phyloP scores from a whole-genome alignment of 805 yeast species.

The Saturnispora ahearnii region DNA sequence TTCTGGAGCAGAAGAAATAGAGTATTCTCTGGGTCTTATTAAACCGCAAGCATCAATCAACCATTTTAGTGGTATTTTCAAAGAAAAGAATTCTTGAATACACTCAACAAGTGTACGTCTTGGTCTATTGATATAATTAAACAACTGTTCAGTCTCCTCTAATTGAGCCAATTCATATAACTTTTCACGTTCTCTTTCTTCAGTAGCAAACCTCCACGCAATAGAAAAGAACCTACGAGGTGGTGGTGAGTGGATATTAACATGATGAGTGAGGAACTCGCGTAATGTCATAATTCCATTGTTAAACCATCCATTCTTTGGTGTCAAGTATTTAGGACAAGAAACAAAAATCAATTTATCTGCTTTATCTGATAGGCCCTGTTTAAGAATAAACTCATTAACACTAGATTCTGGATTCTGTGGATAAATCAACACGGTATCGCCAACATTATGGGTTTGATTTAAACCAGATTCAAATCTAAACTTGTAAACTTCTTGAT shows the following conservation, averaged over 20 bases:
- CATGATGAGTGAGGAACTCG: constrained; percentile 62
- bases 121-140: constrained; percentile 89
- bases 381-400: constrained; percentile 52
- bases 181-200: constrained; percentile 66
- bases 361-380: constrained; percentile 66
- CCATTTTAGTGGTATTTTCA: constrained; percentile 67
- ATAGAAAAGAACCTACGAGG: constrained; percentile 70
- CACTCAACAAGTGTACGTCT: constrained; percentile 81
- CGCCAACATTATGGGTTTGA: constrained; percentile 58
- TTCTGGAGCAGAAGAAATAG: constrained; percentile 55
- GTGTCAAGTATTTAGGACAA: constrained; percentile 18
- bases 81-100: constrained; percentile 67
- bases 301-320: constrained; percentile 54
- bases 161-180: constrained; percentile 63
- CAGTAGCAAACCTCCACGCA: constrained; percentile 68
- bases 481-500: constrained; percentile 64
- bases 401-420: constrained; percentile 58
- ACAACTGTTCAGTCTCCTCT: constrained; percentile 73
- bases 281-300: constrained; percentile 51
- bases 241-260: constrained; percentile 79
- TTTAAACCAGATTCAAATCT: background rate
- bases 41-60: constrained; percentile 70
- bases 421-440: constrained; percentile 71
- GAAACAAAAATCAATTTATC: constrained; percentile 43
- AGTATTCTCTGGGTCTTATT: constrained; percentile 73